Base-by-base conservation (phyloP, 1,284 basidiomycete species). In the Heterobasidion parviporum region DNA sequence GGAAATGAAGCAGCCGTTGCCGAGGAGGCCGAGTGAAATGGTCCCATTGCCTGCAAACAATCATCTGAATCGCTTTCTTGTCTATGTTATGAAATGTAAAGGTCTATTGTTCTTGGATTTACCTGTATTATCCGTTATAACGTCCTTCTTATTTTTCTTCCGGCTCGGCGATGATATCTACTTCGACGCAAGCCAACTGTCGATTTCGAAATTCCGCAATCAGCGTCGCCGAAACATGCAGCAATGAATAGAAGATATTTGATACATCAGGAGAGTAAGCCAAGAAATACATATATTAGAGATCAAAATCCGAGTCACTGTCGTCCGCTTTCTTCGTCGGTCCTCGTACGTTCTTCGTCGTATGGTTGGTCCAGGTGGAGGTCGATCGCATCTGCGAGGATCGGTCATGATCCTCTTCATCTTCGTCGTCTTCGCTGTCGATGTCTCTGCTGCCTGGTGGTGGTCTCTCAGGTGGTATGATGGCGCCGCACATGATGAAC, bases 261-360 rank as follows among this genome's bases (percentile, higher is more conserved):
- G 38, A 41, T 41, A 41, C 38, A 41, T n/a, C 38, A n/a, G 38
- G 38, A 41, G 38, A 41, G n/a, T n/a, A 41, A 41, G 38, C 38
- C 10, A 10, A 41, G 38, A 8, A 41, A 41, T 41, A 41, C 38
- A 41, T n/a, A 20, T 48, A 34, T 69, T 75, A 85, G 61, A 86
- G 63, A 65, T 87, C 85, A 66, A 88, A 87, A 64, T 89, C 86
- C 59, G 83, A 85, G 63, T 87, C 85, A 36, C 85, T 86, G 65
- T 87, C 84, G 49, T 82, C 73, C 50, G 70, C 74, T 56, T 77
- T 76, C 58, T 70, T 74, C 48, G 70, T 62, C 26, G 70, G 63
- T 20, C 72, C 70, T 54, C 84, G 74, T 36, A 87, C 71, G 59
- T 85, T 89, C 73, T 81, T 87, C 35, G 70, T 63, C 41, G 69